phyloP scores from a whole-genome alignment of 345 rosid species.

The Rhodamnia rubescens region DNA sequence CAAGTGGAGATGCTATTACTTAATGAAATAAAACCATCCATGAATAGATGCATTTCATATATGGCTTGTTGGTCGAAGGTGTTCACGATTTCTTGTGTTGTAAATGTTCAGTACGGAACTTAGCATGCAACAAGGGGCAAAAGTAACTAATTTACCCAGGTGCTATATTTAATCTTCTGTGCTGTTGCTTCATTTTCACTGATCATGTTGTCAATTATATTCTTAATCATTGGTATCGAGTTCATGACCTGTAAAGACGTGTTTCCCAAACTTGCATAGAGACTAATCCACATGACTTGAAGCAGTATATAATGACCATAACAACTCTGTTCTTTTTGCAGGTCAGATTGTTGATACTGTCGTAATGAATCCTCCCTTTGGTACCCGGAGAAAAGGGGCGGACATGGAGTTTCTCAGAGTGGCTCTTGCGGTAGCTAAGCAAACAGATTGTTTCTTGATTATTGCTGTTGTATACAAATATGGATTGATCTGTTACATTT shows the following conservation, averaged over 20 bases:
- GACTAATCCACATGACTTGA: not conserved
- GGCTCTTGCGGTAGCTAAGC: constrained; percentile 66
- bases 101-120: not conserved
- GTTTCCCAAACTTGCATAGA: not conserved
- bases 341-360: constrained; percentile 69
- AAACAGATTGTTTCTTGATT: not conserved
- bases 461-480: not conserved
- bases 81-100: not conserved
- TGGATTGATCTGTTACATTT: not conserved
- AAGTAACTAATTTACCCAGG: not conserved
- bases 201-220: not conserved
- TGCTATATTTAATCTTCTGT: not conserved
- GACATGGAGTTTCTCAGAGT: constrained; percentile 74
- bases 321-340: constrained; percentile 3
- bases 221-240: not conserved
- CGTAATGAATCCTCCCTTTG: constrained; percentile 97
- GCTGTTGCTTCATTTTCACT: not conserved
- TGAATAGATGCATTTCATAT: not conserved
- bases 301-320: not conserved
- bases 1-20: not conserved
- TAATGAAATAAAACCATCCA: not conserved
- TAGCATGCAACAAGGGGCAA: not conserved
- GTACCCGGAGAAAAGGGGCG: constrained; percentile 79
- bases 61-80: not conserved
- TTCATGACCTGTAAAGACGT: not conserved